Conservation (phyloP, 2,329 filamentous ascomycete species). For the Trematosphaeria pertusa region DNA sequence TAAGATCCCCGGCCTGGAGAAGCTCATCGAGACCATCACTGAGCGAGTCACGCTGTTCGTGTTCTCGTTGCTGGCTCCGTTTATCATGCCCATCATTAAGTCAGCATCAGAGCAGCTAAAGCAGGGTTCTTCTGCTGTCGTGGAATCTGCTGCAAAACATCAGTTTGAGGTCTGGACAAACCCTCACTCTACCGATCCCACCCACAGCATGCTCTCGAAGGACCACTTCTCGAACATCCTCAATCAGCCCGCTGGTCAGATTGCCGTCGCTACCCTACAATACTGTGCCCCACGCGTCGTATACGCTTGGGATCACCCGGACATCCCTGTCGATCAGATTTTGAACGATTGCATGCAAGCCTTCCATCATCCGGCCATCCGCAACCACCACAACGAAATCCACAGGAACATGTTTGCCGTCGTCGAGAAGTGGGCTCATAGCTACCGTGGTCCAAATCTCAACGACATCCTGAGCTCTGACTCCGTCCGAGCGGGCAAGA, state of each 20-base stretch:
- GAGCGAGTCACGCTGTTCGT: slow-evolving; percentile 93
- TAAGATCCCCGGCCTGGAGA: slow-evolving; percentile 89
- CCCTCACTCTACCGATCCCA: slow-evolving; percentile 56
- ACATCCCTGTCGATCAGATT: slow-evolving; percentile 82
- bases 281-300: slow-evolving; percentile 87
- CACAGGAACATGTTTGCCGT: slow-evolving; percentile 89
- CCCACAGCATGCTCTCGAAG: slow-evolving; percentile 60
- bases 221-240: slow-evolving; percentile 61
- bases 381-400: slow-evolving; percentile 77
- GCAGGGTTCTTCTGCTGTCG: slow-evolving; percentile 77
- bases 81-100: slow-evolving; percentile 89
- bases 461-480: slow-evolving; percentile 81
- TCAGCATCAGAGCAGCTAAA: slow-evolving; percentile 85
- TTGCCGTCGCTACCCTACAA: slow-evolving; percentile 70
- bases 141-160: slow-evolving; percentile 59
- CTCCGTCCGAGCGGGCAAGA: slow-evolving; percentile 81
- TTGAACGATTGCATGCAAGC: slow-evolving; percentile 79
- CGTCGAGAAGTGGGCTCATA: slow-evolving; percentile 80
- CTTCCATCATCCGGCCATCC: slow-evolving; percentile 89
- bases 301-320: slow-evolving; percentile 90
- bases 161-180: slow-evolving; percentile 60
- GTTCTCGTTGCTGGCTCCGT: slow-evolving; percentile 87
- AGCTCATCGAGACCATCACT: slow-evolving; percentile 90
- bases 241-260: slow-evolving; percentile 57
- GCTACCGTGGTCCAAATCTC: slow-evolving; percentile 70